Evolutionary conservation across 331 rosid genomes (phyloP).

Genomic region (Rosa hybrid): DNA sequence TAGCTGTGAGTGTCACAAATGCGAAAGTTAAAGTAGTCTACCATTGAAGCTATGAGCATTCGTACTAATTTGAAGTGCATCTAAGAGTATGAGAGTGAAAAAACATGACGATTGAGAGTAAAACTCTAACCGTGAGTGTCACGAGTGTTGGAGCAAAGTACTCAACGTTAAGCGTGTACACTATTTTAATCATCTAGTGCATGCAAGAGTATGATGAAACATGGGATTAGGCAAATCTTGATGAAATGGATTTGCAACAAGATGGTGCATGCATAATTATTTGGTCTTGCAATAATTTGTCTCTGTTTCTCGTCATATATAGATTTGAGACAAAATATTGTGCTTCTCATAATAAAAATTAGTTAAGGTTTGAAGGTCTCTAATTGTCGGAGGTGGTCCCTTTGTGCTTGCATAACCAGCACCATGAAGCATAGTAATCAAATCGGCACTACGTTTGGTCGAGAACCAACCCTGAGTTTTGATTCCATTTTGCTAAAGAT

Average conservation of each 20-base stretch:
- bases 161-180: background rate
- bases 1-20: background rate
- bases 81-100: too few species aligned
- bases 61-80: too few species aligned
- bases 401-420: constrained; percentile 8
- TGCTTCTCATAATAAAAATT: constrained; percentile 6
- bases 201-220: background rate
- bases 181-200: background rate
- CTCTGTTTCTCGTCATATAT: background rate
- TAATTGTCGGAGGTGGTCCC: constrained; percentile 11
- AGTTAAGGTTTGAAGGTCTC: background rate
- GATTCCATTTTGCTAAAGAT: background rate
- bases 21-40: background rate
- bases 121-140: background rate
- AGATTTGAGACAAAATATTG: background rate
- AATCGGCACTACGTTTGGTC: background rate
- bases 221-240: background rate
- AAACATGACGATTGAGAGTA: too few species aligned
- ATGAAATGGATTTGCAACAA: background rate
- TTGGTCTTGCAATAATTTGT: constrained; percentile 11
- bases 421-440: background rate
- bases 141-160: background rate
- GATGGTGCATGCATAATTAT: constrained; percentile 12
- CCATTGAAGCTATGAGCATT: background rate
- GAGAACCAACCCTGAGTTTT: background rate